Evolutionary conservation across 768 basidiomycete species (phyloP).

Genomic region (Kwoniella mangroviensis): DNA sequence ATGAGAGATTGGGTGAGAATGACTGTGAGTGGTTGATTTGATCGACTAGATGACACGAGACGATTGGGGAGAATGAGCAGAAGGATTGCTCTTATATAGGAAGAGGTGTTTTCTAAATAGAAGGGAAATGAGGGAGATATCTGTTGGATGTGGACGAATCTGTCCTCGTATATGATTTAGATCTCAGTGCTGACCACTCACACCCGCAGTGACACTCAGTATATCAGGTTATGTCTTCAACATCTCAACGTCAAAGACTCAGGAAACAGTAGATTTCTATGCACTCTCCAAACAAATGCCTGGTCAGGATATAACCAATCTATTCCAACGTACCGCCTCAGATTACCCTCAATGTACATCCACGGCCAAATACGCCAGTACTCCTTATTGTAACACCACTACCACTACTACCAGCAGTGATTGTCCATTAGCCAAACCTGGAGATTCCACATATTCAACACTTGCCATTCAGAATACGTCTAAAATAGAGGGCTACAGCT

Average conservation of each 20-base stretch:
- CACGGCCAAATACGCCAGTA: constrained; percentile 71
- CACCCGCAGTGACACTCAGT: constrained; percentile 68
- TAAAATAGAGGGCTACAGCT: constrained; percentile 81
- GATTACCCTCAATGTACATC: constrained; percentile 70
- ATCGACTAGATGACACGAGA: too few species aligned
- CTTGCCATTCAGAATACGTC: constrained; percentile 71
- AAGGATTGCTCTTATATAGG: too few species aligned
- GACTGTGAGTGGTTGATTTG: constrained; percentile 34
- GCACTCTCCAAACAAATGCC: constrained; percentile 64
- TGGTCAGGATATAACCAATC: constrained; percentile 87
- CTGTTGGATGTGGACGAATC: background rate
- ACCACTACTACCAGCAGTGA: constrained; percentile 55
- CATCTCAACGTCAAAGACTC: constrained; percentile 65
- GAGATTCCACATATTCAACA: constrained; percentile 65
- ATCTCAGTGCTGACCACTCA: background rate
- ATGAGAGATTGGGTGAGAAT: constrained; percentile 41
- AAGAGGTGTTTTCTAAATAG: too few species aligned
- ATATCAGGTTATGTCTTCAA: constrained; percentile 80
- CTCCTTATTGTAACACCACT: constrained; percentile 67
- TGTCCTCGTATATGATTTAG: too few species aligned
- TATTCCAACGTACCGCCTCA: constrained; percentile 74
- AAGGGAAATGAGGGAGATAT: background rate
- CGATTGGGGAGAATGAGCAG: too few species aligned
- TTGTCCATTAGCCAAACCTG: constrained; percentile 72
- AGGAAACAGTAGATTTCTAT: constrained; percentile 66